phyloP scores from a whole-genome alignment of 805 yeast species.

The Cyberlindnera euphorbiiphila region DNA sequence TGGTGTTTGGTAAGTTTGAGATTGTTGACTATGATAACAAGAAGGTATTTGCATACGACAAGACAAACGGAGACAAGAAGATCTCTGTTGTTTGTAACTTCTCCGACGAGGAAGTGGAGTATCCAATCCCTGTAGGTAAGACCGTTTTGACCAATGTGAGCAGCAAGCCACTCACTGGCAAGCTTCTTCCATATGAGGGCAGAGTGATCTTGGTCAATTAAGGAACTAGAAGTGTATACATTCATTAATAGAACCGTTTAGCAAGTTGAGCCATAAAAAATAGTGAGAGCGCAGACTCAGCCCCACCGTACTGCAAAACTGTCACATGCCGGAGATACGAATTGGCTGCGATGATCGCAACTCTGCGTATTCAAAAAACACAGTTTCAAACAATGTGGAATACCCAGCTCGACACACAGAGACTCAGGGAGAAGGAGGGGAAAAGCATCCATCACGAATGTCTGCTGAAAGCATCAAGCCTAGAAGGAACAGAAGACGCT shows the following conservation, averaged over 20 bases:
- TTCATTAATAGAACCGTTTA: no score
- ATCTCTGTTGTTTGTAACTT: conserved; percentile 41
- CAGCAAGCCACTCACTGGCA: neutral
- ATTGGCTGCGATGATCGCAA: no score
- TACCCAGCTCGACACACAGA: no score
- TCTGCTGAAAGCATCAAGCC: neutral
- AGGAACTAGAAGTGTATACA: no score
- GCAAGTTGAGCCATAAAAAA: no score
- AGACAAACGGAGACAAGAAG: conserved; percentile 31
- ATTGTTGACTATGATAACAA: conserved; percentile 41
- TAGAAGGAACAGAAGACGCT: conserved; percentile 2
- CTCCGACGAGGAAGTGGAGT: conserved; percentile 30
- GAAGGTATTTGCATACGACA: conserved; percentile 39
- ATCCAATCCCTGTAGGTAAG: conserved; percentile 29
- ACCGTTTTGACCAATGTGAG: neutral
- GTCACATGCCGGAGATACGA: no score
- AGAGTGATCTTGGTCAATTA: neutral
- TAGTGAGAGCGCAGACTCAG: no score
- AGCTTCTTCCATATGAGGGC: conserved; percentile 3
- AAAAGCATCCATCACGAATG: neutral
- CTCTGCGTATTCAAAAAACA: no score
- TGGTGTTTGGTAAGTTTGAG: conserved; percentile 44
- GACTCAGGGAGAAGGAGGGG: no score
- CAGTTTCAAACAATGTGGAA: no score
- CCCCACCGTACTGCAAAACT: no score